These are phyloP conservation scores for Carex scoparia DNA, from an alignment of 176 grass and related monocot genomes.

Conservation along the genomic window DNA sequence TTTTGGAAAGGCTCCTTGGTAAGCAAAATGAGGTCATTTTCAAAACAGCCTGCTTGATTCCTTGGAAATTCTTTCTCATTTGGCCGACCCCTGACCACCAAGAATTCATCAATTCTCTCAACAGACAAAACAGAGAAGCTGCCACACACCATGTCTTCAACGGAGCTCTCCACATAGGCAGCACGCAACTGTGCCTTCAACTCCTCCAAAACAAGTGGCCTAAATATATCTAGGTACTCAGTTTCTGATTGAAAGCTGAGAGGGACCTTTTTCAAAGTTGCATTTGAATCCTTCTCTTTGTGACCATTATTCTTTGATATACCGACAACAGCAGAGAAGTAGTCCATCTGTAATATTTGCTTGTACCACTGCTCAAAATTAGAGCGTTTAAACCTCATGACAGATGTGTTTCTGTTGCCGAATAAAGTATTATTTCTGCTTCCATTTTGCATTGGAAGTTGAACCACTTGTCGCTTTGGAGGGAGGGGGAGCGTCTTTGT, in stretches of 20 bases:
- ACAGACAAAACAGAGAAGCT: slow-evolving; percentile 69
- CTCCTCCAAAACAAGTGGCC: slow-evolving; percentile 90
- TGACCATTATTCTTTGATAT: slow-evolving; percentile 41
- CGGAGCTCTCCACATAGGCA: slow-evolving; percentile 58
- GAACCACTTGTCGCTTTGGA: slow-evolving; percentile 71
- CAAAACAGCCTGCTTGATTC: slow-evolving; percentile 50
- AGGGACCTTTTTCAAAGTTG: slow-evolving; percentile 67
- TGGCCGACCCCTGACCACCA: slow-evolving; percentile 68
- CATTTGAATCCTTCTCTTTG: slow-evolving; percentile 29
- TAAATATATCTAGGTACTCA: slow-evolving; percentile 92
- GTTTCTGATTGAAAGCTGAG: slow-evolving; percentile 68
- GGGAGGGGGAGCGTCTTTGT: slow-evolving; percentile 42
- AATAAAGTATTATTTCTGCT: slow-evolving; percentile 35
- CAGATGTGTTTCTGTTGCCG: slow-evolving; percentile 34
- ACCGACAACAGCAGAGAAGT: slow-evolving; percentile 66
- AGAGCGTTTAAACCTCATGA: slow-evolving; percentile 53
- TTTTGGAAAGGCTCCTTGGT: slow-evolving; percentile 71
- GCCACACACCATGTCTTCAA: slow-evolving; percentile 65
- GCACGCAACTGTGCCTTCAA: slow-evolving; percentile 90
- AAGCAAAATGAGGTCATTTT: slow-evolving; percentile 93
- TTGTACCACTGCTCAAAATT: slow-evolving; percentile 81
- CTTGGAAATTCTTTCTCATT: slow-evolving; percentile 45
- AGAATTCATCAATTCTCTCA: slow-evolving; percentile 95
- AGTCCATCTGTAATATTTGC: slow-evolving; percentile 83
- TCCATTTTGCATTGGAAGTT: slow-evolving; percentile 56